Evolutionary conservation across 768 basidiomycete genomes (phyloP), one percentile per base, ranked within the genome.

Genomic region (Multifurca ochricompacta): DNA sequence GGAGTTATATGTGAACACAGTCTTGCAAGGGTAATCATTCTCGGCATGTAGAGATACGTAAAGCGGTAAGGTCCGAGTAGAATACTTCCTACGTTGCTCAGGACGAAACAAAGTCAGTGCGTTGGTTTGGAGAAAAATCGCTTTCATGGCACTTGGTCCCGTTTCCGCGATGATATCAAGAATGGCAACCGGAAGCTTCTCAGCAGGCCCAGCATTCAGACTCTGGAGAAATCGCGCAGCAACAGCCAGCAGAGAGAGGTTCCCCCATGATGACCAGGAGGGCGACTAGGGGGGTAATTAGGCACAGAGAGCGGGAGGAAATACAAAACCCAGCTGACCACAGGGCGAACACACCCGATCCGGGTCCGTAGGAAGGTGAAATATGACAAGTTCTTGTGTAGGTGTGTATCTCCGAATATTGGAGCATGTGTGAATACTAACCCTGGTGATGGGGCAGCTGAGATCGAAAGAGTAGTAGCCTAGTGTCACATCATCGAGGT

Each of bases 101-200:
- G 10, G 16, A 18, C 28, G 18, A 41, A 27, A 9, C 2, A 19
- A 28, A 27, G 30, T 58, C 19, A 48, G 42, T 3, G 36, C 23
- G 23, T 34, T n/a, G 18, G 25, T 36, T 45, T 34, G 18, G 27
- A 4, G 3, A 14, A 19, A 13, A 42, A 42, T 35, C 35, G 21
- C 16, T 19, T 9, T 16, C 3, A 18, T 11, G 37, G 14, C 16
- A 44, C 60, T 42, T 32, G 63, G 55, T 64, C n/a, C 67, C 70
- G 37, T 71, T 71, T 6, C 71, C 70, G 47, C 70, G 70, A 35
- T 71, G 70, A 52, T 69, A 72, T 72, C 69, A 28, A 70, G 63
- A 31, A 71, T 67, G 7, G 68, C 69, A 16, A 61, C 45, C 8
- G 6, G 37, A 14, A n/a, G 21, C 13, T 41, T 27, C 11, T 34